Base-by-base conservation (phyloP, 2,329 filamentous ascomycete genomes). In the Aureobasidium sp. region DNA sequence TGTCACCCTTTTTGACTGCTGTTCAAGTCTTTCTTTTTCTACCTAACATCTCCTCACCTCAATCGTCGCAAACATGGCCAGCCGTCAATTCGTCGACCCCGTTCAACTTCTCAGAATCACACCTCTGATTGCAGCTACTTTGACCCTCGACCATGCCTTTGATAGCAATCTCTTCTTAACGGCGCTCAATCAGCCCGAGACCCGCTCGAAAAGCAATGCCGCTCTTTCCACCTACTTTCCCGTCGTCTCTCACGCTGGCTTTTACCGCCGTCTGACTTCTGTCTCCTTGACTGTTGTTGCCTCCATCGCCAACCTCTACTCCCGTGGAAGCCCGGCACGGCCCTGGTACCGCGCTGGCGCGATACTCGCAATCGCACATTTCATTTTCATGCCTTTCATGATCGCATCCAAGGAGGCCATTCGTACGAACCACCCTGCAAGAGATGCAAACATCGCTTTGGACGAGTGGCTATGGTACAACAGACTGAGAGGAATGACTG, bases 331-430 rank as follows among this genome's bases (percentile, higher is more conserved):
- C 17, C 61, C 55, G 23, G 42, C 61, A 29, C 29, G 36, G 27
- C 6, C 34, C 17, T 62, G 61, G 61, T 62, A 58, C 39, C 36
- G 46, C 12, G 29, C 46, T 26, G 61, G 61, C 17, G 53, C 46
- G 2, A 32, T 51, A 13, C 12, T 58, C 27, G 34, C 61, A 26
- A 34, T 55, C 15, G 39, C 44, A 13, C 61, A 62, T n/a, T 55
- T 62, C 44, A 29, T 58, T 36, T 62, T 58, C 44, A 39, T 58
- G 44, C 61, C 61, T 12, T 58, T 62, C 36, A 58, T 62, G 41
- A 36, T 53, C 23, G 32, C 52, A 3, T 50, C 50, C 23, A 47
- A 50, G 37, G 37, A 58, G 17, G 53, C 42, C 9, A 55, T 62
- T 36, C 32, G 44, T 9, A 51, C 46, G 23, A 60, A 60, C 17